A percentile compares a stretch with the other conserved stretches of the same genome.
phyloP scores from a whole-genome alignment of 805 yeast species.

The Barnettozyma pratensis region DNA sequence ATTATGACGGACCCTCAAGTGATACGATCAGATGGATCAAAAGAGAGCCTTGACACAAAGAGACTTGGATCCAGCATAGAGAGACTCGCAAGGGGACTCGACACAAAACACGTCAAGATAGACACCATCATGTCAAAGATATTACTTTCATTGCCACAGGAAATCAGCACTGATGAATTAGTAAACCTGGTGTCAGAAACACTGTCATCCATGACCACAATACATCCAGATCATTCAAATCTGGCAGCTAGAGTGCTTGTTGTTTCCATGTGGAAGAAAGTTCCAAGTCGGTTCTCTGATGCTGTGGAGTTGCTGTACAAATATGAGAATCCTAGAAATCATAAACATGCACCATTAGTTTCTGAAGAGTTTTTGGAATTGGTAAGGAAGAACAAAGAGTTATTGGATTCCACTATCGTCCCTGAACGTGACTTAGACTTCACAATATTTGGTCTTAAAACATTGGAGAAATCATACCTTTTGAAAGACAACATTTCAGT shows the following conservation, averaged over 20 bases:
- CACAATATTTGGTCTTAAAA: conserved; percentile 86
- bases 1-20: conserved; percentile 1
- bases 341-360: conserved; percentile 52
- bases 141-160: conserved; percentile 60
- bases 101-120: neutral
- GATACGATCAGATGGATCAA: neutral
- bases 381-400: conserved; percentile 59
- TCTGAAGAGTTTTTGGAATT: conserved; percentile 58
- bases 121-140: conserved; percentile 1
- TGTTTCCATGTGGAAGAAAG: conserved; percentile 89
- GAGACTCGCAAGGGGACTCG: neutral
- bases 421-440: conserved; percentile 73
- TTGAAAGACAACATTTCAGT: conserved; percentile 56
- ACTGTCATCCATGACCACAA: conserved; percentile 94
- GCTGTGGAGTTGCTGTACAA: conserved; percentile 67
- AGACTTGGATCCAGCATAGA: neutral
- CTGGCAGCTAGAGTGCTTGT: conserved; percentile 96
- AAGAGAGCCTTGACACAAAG: neutral
- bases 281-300: conserved; percentile 77
- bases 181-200: conserved; percentile 89
- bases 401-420: conserved; percentile 66
- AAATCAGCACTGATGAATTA: conserved; percentile 83
- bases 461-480: conserved; percentile 82
- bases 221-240: conserved; percentile 94
- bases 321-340: conserved; percentile 78